phyloP scores from a whole-genome alignment of 106 monocot species.

The Phalaenopsis aphrodite region DNA sequence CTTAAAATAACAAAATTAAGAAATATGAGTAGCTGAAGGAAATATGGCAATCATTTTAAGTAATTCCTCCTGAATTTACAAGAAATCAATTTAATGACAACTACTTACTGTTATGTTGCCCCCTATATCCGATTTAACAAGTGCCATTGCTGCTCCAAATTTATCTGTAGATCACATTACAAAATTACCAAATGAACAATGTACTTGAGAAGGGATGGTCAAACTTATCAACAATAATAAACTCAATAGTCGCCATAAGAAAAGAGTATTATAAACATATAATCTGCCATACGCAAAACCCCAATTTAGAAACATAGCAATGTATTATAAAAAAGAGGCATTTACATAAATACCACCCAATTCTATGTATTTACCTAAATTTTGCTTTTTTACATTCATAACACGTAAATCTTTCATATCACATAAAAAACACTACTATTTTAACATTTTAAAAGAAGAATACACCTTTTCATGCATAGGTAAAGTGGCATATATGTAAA shows the following conservation, averaged over 20 bases:
- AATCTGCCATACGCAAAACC: not conserved
- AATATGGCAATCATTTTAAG: not conserved
- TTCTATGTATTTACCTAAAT: too few species aligned
- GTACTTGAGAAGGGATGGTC: not conserved
- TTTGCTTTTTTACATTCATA: too few species aligned
- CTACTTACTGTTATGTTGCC: conserved; percentile 79
- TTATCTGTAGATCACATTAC: conserved; percentile 52
- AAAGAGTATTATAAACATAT: not conserved
- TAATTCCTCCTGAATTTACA: not conserved
- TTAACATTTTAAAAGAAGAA: too few species aligned
- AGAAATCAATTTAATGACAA: not conserved
- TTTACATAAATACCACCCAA: too few species aligned
- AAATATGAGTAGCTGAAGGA: not conserved
- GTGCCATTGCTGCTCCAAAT: conserved; percentile 90
- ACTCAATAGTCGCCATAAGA: not conserved
- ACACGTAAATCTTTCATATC: too few species aligned
- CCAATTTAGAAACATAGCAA: too few species aligned
- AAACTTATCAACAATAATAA: not conserved
- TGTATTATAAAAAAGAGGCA: not conserved
- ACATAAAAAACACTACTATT: too few species aligned
- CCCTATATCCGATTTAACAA: conserved; percentile 93
- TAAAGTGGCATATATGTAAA: too few species aligned
- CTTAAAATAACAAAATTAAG: not conserved
- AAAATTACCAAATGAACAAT: conserved; percentile 3
- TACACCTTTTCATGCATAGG: too few species aligned